A percentile compares a stretch with the other conserved stretches of the same genome.
These are phyloP conservation scores for Ustilago shanxiensis DNA, from an alignment of 1,284 basidiomycete genomes.

Conservation along the genomic window DNA sequence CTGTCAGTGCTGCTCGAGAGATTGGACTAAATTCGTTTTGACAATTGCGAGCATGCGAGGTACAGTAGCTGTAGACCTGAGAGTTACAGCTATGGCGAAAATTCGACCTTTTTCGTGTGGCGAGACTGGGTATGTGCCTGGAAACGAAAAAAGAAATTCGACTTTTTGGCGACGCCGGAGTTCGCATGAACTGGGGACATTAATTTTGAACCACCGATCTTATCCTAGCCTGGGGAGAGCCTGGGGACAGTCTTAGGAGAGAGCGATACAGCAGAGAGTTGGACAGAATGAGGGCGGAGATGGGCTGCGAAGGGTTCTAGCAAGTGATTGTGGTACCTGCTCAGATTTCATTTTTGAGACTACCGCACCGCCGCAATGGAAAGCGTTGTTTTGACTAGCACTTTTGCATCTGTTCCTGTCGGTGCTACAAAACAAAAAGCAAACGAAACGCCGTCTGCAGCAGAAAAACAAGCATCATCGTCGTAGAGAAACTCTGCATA, in stretches of 20 bases:
- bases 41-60: not conserved
- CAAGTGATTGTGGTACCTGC: conserved; percentile 1
- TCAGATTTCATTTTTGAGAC: not conserved
- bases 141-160: not conserved
- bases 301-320: not conserved
- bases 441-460: not conserved
- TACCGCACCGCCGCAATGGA: not conserved
- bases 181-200: not conserved
- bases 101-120: not conserved
- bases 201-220: not conserved
- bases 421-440: not conserved
- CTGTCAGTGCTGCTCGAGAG: not conserved
- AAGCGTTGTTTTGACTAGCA: not conserved
- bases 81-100: no score
- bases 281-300: not conserved
- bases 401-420: not conserved
- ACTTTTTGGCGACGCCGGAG: conserved; percentile 9
- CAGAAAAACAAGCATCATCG: not conserved
- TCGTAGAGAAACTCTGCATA: not conserved
- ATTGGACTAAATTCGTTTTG: not conserved
- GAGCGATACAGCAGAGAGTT: not conserved
- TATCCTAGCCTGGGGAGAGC: no score
- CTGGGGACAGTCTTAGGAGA: no score
- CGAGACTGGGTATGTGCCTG: not conserved
- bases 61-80: no score